phyloP scores from a whole-genome alignment of 2,329 filamentous ascomycete genomes.

The Bipolaris sorokiniana region DNA sequence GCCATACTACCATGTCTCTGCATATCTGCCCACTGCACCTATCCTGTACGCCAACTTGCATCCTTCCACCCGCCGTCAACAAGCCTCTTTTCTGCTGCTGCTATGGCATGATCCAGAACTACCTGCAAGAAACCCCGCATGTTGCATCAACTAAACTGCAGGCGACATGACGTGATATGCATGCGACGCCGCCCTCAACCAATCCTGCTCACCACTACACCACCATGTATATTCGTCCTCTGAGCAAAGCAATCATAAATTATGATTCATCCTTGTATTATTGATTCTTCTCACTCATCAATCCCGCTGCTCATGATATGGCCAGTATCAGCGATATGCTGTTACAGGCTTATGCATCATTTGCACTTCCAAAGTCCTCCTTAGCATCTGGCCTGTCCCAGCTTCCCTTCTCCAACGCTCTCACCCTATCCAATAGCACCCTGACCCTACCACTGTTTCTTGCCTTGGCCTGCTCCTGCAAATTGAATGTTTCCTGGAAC shows the following conservation, averaged over 20 bases:
- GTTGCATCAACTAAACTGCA: constrained; percentile 4
- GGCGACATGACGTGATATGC: not conserved
- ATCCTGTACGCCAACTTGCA: too few relatives aligned
- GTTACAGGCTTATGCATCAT: constrained; percentile 7
- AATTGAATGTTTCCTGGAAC: constrained; percentile 64
- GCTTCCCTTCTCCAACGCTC: constrained; percentile 70
- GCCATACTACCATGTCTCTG: constrained; percentile 16
- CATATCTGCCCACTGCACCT: not conserved
- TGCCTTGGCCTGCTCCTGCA: constrained; percentile 66
- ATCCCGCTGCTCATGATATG: too few relatives aligned
- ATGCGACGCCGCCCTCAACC: not conserved
- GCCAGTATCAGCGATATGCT: too few relatives aligned
- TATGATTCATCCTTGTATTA: too few relatives aligned
- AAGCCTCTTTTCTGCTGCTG: too few relatives aligned
- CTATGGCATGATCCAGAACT: not conserved
- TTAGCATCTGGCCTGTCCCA: constrained; percentile 76
- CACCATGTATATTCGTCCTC: not conserved
- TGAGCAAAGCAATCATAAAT: not conserved
- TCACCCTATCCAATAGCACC: constrained; percentile 57
- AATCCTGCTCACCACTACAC: not conserved
- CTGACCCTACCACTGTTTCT: constrained; percentile 61
- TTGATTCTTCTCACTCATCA: not conserved
- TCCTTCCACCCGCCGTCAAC: too few relatives aligned
- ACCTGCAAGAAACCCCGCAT: constrained; percentile 12
- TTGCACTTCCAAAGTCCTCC: constrained; percentile 64